Percentiles rank a stretch among this genome's conserved stretches.
Conservation (phyloP, 2,329 filamentous ascomycete species). For the Apiospora marii region DNA sequence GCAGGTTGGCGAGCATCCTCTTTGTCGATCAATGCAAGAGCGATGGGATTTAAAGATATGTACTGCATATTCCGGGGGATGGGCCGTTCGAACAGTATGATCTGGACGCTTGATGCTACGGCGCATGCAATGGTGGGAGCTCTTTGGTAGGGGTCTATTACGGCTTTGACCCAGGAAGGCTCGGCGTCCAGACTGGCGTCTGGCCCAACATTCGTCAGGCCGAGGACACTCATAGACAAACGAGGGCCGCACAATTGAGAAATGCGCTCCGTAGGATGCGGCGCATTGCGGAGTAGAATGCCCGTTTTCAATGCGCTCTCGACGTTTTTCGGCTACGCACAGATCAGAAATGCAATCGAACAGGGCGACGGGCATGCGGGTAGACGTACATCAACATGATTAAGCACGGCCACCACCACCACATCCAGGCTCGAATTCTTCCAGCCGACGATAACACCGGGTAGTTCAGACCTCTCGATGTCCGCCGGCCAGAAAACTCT, state of each 20-base stretch:
- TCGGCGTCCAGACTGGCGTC: conserved; percentile 60
- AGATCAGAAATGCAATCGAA: conserved; percentile 30
- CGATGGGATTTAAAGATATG: conserved; percentile 88
- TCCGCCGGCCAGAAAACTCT: conserved; percentile 98
- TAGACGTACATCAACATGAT: conserved; percentile 82
- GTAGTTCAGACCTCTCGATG: conserved; percentile 72
- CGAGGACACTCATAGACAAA: conserved; percentile 80
- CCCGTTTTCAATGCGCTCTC: conserved; percentile 87
- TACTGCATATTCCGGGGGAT: conserved; percentile 93
- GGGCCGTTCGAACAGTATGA: conserved; percentile 89
- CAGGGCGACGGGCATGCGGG: conserved; percentile 24
- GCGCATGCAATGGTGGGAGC: conserved; percentile 80
- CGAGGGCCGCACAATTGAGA: conserved; percentile 84
- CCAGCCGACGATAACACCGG: conserved; percentile 94
- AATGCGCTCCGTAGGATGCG: conserved; percentile 80
- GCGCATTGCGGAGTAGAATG: conserved; percentile 82
- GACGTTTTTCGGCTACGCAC: conserved; percentile 73
- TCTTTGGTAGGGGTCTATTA: conserved; percentile 57
- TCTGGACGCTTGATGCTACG: conserved; percentile 77
- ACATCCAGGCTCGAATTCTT: conserved; percentile 90
- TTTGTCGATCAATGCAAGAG: conserved; percentile 83
- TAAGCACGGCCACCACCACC: conserved; percentile 87
- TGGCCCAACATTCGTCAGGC: conserved; percentile 73
- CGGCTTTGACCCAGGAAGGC: conserved; percentile 72
- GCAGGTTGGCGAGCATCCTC: conserved; percentile 46